Percentiles rank a stretch among this genome's conserved stretches.
Evolutionary conservation across 108 stramenopile species (phyloP).

Genomic region (Skeletonema potamos): DNA sequence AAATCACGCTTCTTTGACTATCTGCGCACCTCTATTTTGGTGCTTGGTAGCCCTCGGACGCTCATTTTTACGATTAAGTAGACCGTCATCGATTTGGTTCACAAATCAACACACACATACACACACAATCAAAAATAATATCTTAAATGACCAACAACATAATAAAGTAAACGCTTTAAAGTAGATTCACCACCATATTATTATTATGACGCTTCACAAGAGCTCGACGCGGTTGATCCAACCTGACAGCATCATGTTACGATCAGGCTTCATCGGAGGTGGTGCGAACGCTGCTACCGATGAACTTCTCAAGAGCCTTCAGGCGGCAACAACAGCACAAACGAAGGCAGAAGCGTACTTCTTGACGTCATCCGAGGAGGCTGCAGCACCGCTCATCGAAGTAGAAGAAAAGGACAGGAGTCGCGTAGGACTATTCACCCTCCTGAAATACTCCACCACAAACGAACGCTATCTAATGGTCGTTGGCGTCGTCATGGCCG

Average conservation of each 20-base stretch:
- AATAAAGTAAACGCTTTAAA: too few species aligned
- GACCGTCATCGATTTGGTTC: too few species aligned
- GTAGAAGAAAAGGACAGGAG: neutral
- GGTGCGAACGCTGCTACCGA: slow-evolving; percentile 17
- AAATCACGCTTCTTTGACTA: too few species aligned
- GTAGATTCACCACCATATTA: too few species aligned
- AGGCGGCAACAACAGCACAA: neutral
- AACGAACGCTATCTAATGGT: slow-evolving; percentile 12
- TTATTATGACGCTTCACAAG: neutral
- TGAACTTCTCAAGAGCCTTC: slow-evolving; percentile 12
- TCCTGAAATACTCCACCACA: slow-evolving; percentile 33
- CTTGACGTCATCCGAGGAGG: too few species aligned
- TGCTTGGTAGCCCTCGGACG: too few species aligned
- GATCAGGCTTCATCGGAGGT: slow-evolving; percentile 20
- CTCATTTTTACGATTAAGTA: too few species aligned
- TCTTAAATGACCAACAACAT: too few species aligned
- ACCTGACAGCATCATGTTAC: neutral
- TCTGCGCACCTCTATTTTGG: too few species aligned
- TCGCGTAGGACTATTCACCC: slow-evolving; percentile 17
- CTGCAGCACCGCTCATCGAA: too few species aligned
- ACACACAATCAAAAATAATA: too few species aligned
- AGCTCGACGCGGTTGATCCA: neutral
- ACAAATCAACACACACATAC: too few species aligned
- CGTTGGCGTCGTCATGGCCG: slow-evolving; percentile 22
- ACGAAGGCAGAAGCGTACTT: neutral